Conservation (phyloP, 305 asterid species). For the Withania somnifera region DNA sequence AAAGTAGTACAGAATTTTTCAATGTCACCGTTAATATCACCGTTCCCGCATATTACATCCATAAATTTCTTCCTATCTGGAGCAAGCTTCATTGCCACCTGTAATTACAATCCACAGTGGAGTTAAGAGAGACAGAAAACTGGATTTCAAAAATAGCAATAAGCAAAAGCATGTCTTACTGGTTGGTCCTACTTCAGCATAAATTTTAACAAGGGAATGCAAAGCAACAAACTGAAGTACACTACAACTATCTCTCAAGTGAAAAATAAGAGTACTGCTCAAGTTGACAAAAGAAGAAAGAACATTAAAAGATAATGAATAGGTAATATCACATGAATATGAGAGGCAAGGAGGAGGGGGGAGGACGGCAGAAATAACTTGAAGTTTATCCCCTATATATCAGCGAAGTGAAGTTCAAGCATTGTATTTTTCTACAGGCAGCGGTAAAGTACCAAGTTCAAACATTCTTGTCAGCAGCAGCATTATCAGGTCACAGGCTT, state of each 20-base stretch:
- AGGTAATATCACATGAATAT: not conserved
- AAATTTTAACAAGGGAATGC: not conserved
- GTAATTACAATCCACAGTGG: slow-evolving; percentile 16
- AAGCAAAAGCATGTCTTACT: not conserved
- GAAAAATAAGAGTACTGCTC: not conserved
- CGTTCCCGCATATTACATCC: slow-evolving; percentile 65
- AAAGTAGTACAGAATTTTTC: slow-evolving; percentile 65
- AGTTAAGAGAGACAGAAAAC: not conserved
- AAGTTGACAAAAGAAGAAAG: not conserved
- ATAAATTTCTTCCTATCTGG: slow-evolving; percentile 93
- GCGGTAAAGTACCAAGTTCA: not conserved
- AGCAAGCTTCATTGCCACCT: slow-evolving; percentile 98
- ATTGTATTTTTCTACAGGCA: not conserved
- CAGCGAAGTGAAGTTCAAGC: not conserved
- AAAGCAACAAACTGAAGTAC: not conserved
- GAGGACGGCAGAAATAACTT: not conserved
- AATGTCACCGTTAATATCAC: slow-evolving; percentile 60
- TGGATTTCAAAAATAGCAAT: not conserved
- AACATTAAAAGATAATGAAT: not conserved
- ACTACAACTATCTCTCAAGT: not conserved
- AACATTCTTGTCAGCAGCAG: not conserved
- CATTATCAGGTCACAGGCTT: not conserved
- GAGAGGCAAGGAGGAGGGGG: not conserved
- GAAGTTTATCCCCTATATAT: not conserved
- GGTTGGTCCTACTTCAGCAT: not conserved